phyloP scores from a whole-genome alignment of 306 rosid species.

The Trifolium pratense region DNA sequence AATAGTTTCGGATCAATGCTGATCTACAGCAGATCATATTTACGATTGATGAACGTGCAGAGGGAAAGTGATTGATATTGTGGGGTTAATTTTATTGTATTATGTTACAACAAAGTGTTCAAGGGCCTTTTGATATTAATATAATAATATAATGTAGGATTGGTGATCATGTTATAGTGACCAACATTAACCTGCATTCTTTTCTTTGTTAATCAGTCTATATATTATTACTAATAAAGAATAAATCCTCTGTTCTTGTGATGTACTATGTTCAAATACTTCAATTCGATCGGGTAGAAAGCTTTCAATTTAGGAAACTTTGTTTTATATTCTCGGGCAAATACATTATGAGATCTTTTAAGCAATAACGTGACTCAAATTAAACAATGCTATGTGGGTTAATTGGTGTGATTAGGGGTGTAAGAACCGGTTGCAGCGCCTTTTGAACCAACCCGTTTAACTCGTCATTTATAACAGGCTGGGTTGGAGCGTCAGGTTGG shows the following conservation, averaged over 20 bases:
- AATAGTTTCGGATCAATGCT: constrained; percentile 40
- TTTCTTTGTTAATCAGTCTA: constrained; percentile 46
- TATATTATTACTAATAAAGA: constrained; percentile 36
- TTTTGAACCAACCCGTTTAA: too few relatives aligned
- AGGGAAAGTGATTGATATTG: constrained; percentile 13
- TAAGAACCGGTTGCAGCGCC: too few relatives aligned
- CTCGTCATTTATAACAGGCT: too few relatives aligned
- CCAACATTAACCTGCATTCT: constrained; percentile 44
- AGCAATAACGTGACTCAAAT: too few relatives aligned
- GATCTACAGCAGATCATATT: constrained; percentile 26
- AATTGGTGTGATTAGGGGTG: too few relatives aligned
- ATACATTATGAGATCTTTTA: too few relatives aligned
- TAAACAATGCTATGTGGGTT: too few relatives aligned
- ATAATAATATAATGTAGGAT: constrained; percentile 46
- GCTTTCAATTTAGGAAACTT: not conserved
- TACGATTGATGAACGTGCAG: constrained; percentile 34
- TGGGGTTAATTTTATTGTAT: constrained; percentile 14
- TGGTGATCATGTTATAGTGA: constrained; percentile 50
- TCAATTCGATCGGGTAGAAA: not conserved
- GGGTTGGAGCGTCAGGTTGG: too few relatives aligned
- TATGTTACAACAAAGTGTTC: constrained; percentile 31
- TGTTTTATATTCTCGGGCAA: too few relatives aligned
- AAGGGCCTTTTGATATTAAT: constrained; percentile 16
- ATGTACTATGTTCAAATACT: constrained; percentile 17
- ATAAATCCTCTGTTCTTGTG: constrained; percentile 52